Base-by-base conservation (phyloP, 2,329 filamentous ascomycete species). In the Penicillium nordicum region DNA sequence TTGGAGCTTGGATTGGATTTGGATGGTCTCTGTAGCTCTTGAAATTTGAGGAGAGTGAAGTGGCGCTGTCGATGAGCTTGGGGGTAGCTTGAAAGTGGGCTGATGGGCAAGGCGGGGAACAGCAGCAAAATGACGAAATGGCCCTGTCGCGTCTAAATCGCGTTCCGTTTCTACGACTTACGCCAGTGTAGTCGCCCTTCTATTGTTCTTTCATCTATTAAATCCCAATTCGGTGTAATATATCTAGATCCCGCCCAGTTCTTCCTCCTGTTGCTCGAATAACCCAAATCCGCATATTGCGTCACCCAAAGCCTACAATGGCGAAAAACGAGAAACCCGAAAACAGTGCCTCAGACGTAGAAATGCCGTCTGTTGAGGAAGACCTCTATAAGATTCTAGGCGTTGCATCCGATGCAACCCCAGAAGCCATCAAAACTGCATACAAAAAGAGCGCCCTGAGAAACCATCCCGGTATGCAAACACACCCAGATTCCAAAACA, bases 381-480 rank as follows among this genome's bases (percentile, higher is more conserved):
- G 66, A 72, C 40, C 93, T 94, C 0, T 99, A 99, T 69, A 83
- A 87, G 66, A 84, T 93, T 52, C 85, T 99, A 9, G 83, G 80
- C 23, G 74, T 99, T 40, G 81, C 87, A 37, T 84, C 84, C 58
- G 79, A 83, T 50, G 92, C 92, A 14, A 89, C 88, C 0, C 77
- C 85, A 40, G 86, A 91, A 60, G 84, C 96, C 67, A 84, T 99
- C 77, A 97, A 95, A 73, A 86, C 85, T 18, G 91, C 93, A 18
- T 99, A 99, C 78, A 89, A 91, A 70, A 96, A 95, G 72, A 85
- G 88, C 49, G 94, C 94, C 4, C 80, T 99, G 57, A 92, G 86
- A 73, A 84, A 92, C 66, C 94, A 99, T 68, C 90, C 90, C 66
- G 88, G 88, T 93, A 82, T 65, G 76, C 5, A 49, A 21, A 27